These are phyloP conservation scores for Leptographium lundbergii DNA, from an alignment of 2,329 filamentous ascomycete species.

Conservation along the genomic window DNA sequence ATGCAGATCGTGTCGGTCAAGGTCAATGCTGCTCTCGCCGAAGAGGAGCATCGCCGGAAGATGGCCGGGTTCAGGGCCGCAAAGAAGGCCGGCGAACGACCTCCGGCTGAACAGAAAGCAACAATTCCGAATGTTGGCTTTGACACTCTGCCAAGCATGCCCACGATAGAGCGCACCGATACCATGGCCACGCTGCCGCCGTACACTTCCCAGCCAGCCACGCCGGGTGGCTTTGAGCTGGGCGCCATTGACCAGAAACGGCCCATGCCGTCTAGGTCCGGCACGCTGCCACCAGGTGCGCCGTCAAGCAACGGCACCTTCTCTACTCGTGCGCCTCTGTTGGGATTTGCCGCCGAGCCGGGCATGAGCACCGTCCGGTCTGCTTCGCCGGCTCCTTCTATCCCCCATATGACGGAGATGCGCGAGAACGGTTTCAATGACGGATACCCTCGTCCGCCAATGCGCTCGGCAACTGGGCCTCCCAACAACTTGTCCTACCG, in stretches of 20 bases:
- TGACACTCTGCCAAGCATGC: conserved; percentile 44
- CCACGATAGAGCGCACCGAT: conserved; percentile 44
- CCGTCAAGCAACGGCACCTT: conserved; percentile 12
- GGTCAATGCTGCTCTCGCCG: conserved; percentile 77
- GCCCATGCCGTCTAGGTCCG: conserved; percentile 25
- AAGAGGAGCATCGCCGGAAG: conserved; percentile 52
- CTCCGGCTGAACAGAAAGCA: conserved; percentile 41
- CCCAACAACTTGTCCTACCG: conserved; percentile 17
- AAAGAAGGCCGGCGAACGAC: conserved; percentile 41
- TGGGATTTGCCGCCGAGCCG: conserved; percentile 19
- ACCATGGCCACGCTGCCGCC: conserved; percentile 48
- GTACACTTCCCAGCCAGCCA: conserved; percentile 48
- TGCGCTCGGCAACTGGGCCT: conserved; percentile 13
- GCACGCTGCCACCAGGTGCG: conserved; percentile 14
- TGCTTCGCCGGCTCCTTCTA: conserved; percentile 16
- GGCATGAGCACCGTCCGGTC: conserved; percentile 14
- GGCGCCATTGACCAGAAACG: conserved; percentile 38
- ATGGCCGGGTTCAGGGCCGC: conserved; percentile 38
- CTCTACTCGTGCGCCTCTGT: conserved; percentile 18
- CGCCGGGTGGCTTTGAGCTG: conserved; percentile 39
- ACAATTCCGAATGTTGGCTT: conserved; percentile 46
- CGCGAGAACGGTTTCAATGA: neutral
- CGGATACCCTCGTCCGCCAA: conserved; percentile 2
- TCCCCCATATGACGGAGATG: conserved; percentile 6
- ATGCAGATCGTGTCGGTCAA: conserved; percentile 75